Conservation (phyloP, 306 rosid species). For the Acacia melanoxylon region DNA sequence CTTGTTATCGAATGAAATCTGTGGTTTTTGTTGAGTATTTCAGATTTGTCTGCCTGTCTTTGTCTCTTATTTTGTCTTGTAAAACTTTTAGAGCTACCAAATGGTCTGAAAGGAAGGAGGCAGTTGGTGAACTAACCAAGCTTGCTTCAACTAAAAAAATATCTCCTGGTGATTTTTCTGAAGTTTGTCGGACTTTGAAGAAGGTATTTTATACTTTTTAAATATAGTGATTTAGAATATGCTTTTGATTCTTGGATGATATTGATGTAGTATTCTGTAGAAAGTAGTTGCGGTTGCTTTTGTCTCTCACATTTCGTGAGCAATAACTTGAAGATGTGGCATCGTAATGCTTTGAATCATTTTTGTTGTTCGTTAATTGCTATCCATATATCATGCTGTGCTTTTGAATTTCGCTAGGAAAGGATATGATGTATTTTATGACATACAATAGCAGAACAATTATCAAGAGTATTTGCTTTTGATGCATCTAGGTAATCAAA, state of each 20-base stretch:
- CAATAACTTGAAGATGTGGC: neutral
- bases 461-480: neutral
- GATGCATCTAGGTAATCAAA: neutral
- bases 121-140: constrained; percentile 88
- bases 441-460: neutral
- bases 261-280: neutral
- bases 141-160: constrained; percentile 94
- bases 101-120: constrained; percentile 98
- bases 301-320: neutral
- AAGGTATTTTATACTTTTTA: constrained; percentile 55
- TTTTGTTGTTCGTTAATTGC: neutral
- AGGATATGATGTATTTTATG: neutral
- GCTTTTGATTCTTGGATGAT: constrained; percentile 7
- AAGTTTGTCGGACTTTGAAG: constrained; percentile 90
- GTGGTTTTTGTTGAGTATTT: neutral
- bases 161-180: constrained; percentile 93
- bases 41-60: constrained; percentile 6
- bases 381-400: neutral
- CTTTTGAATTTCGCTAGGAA: neutral
- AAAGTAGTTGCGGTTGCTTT: neutral
- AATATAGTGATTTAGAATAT: neutral
- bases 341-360: neutral
- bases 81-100: constrained; percentile 77
- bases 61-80: neutral
- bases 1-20: neutral